A percentile compares a stretch with the other conserved stretches of the same genome.
These are phyloP conservation scores for Xylaria castorea DNA, from an alignment of 495 filamentous ascomycete genomes.

Conservation along the genomic window DNA sequence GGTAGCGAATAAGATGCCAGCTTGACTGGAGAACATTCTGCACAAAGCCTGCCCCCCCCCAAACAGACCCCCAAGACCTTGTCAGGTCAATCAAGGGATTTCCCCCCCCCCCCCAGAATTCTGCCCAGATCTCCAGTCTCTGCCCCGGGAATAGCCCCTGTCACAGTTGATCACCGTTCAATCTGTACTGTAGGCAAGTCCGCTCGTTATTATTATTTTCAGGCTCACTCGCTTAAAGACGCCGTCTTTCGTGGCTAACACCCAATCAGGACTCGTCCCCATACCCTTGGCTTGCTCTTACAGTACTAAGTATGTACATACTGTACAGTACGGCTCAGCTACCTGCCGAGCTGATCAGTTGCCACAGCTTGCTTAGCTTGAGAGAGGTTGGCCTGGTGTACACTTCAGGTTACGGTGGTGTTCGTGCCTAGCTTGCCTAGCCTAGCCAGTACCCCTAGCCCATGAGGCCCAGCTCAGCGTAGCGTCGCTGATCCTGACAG, in stretches of 20 bases:
- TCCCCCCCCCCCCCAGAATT: no score
- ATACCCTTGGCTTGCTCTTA: background rate
- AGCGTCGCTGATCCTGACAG: slow-evolving; percentile 24
- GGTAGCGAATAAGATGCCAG: slow-evolving; percentile 17
- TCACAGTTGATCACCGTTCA: background rate
- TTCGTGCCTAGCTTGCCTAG: no score
- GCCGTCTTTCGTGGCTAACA: background rate
- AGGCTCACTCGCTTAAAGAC: slow-evolving; percentile 19
- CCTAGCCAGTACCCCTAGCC: background rate
- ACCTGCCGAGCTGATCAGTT: background rate
- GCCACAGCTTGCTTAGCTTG: background rate
- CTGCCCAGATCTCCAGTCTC: slow-evolving; percentile 12
- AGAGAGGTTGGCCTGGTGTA: background rate
- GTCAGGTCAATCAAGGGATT: slow-evolving; percentile 6
- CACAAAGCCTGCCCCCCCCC: slow-evolving; percentile 12
- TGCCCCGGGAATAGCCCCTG: slow-evolving; percentile 4
- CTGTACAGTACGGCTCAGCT: background rate
- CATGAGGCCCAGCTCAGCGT: slow-evolving; percentile 6
- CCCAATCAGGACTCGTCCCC: slow-evolving; percentile 1
- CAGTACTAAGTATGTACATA: background rate
- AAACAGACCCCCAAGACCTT: slow-evolving; percentile 11
- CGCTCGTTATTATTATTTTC: slow-evolving; percentile 10
- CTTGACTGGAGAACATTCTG: slow-evolving; percentile 4
- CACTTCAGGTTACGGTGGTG: no score
- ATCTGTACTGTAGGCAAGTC: background rate